phyloP scores from a whole-genome alignment of 352 stramenopile species.

The Pythium insidiosum region DNA sequence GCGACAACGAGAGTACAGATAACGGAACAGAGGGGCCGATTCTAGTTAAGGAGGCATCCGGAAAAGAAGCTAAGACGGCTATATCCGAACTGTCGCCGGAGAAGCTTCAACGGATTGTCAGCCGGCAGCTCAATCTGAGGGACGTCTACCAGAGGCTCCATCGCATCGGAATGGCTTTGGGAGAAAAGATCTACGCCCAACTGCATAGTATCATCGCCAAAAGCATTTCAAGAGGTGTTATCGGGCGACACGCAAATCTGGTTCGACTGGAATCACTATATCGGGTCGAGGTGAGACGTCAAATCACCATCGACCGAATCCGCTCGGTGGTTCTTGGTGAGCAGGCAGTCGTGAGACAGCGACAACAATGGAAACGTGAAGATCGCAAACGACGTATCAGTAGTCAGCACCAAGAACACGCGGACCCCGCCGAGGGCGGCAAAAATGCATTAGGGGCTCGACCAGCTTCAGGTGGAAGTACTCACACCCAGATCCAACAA shows the following conservation, averaged over 20 bases:
- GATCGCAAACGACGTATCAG: not conserved
- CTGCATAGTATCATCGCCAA: slow-evolving; percentile 29
- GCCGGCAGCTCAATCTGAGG: slow-evolving; percentile 1
- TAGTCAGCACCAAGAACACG: slow-evolving; percentile 8
- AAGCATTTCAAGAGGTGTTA: slow-evolving; percentile 31
- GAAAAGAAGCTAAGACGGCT: not conserved
- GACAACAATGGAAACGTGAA: not conserved
- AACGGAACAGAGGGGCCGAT: too few species aligned
- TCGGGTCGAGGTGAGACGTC: slow-evolving; percentile 43
- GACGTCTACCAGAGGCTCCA: slow-evolving; percentile 30
- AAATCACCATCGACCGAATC: slow-evolving; percentile 43
- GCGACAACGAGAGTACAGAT: too few species aligned
- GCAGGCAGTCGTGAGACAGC: slow-evolving; percentile 7
- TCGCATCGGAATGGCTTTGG: slow-evolving; percentile 22
- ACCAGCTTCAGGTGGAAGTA: not conserved
- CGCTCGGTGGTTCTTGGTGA: slow-evolving; percentile 23
- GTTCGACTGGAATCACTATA: slow-evolving; percentile 51
- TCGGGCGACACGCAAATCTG: slow-evolving; percentile 30
- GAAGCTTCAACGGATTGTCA: not conserved
- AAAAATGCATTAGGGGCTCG: too few species aligned
- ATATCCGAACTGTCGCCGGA: not conserved
- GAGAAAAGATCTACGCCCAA: slow-evolving; percentile 35
- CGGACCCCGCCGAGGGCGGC: too few species aligned
- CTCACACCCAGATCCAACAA: slow-evolving; percentile 1
- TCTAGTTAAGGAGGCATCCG: too few species aligned